Conservation (phyloP, 768 basidiomycete genomes). For the Austroboletus festivus region DNA sequence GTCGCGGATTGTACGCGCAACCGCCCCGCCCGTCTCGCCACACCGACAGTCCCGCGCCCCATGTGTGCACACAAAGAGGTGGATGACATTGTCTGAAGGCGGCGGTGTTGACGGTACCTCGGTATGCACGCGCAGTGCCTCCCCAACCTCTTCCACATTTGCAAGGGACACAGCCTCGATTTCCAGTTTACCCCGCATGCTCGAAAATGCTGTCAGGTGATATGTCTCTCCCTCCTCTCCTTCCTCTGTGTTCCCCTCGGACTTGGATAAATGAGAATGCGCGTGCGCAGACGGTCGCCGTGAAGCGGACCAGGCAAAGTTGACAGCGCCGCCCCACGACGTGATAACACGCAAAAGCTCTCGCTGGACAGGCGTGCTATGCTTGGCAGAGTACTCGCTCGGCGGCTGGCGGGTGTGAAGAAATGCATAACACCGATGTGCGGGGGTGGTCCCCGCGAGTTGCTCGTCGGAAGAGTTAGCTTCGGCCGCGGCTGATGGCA, state of each 20-base stretch:
- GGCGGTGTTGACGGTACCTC: conserved; percentile 11
- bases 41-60: conserved; percentile 78
- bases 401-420: conserved; percentile 52
- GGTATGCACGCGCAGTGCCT: conserved; percentile 31
- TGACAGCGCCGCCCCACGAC: conserved; percentile 54
- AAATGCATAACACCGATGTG: conserved; percentile 54
- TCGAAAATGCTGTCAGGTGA: conserved; percentile 52
- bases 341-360: conserved; percentile 43
- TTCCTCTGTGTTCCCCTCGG: neutral
- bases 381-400: conserved; percentile 43
- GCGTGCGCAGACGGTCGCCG: conserved; percentile 12
- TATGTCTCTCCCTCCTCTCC: conserved; percentile 23
- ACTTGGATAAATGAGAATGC: neutral
- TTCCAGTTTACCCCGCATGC: conserved; percentile 43
- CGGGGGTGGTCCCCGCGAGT: conserved; percentile 48
- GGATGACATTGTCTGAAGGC: conserved; percentile 25
- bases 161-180: conserved; percentile 46
- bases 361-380: conserved; percentile 48
- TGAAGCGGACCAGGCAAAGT: conserved; percentile 53
- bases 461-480: conserved; percentile 21
- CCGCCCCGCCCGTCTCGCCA: conserved; percentile 57
- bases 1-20: conserved; percentile 50
- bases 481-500: neutral
- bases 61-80: conserved; percentile 77
- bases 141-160: conserved; percentile 49